A percentile compares a stretch with the other conserved stretches of the same genome.
phyloP scores from a whole-genome alignment of 2,329 filamentous ascomycete species.

The Dactylellina drechsleri region DNA sequence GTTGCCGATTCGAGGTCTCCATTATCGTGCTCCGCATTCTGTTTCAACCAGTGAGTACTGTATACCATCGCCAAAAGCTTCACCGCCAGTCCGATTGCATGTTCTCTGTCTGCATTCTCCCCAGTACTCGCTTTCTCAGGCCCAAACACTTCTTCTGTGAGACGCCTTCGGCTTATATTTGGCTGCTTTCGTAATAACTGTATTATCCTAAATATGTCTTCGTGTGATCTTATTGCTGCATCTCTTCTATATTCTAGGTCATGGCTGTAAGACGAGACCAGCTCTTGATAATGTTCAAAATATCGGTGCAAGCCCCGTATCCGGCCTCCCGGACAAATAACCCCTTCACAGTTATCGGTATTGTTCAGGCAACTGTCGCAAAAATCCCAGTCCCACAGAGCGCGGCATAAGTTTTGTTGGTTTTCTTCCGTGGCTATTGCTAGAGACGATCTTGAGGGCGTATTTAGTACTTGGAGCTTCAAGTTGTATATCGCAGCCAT shows the following conservation, averaged over 20 bases:
- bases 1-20: constrained; percentile 54
- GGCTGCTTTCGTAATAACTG: constrained; percentile 54
- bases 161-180: constrained; percentile 45
- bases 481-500: constrained; percentile 13
- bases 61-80: constrained; percentile 58
- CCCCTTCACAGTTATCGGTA: constrained; percentile 32
- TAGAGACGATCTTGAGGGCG: constrained; percentile 32
- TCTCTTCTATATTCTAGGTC: constrained; percentile 49
- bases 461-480: constrained; percentile 12
- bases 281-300: constrained; percentile 57
- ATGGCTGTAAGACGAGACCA: constrained; percentile 54
- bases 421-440: constrained; percentile 49
- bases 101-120: constrained; percentile 55
- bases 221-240: constrained; percentile 55
- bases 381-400: constrained; percentile 56
- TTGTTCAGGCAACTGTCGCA: constrained; percentile 47
- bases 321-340: constrained; percentile 51
- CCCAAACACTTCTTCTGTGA: constrained; percentile 52
- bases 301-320: constrained; percentile 55
- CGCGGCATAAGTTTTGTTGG: constrained; percentile 47
- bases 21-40: constrained; percentile 56
- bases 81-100: constrained; percentile 58
- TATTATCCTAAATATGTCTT: constrained; percentile 57
- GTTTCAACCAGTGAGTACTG: constrained; percentile 54
- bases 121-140: constrained; percentile 2